phyloP scores from a whole-genome alignment of 441 rosid species.

The Arabidopsis hybrid region DNA sequence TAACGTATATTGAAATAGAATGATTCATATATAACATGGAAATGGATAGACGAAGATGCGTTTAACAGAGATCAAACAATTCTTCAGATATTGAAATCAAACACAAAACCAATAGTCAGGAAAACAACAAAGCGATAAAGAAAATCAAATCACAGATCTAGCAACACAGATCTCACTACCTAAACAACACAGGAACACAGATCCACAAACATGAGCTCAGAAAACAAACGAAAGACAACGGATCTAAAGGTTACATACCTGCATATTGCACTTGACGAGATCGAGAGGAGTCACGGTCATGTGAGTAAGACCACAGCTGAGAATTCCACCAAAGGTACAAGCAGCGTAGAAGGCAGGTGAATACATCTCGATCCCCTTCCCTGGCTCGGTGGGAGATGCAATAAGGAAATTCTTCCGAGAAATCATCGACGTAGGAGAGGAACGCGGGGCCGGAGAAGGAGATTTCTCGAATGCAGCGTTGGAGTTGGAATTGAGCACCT shows the following conservation, averaged over 20 bases:
- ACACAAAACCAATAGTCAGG: constrained; percentile 1
- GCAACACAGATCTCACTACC: constrained; percentile 40
- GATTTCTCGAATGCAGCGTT: constrained; percentile 42
- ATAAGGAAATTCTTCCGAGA: constrained; percentile 56
- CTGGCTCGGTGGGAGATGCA: constrained; percentile 78
- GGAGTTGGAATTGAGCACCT: constrained; percentile 45
- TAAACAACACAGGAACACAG: constrained; percentile 3
- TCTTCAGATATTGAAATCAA: constrained; percentile 3
- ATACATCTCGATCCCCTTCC: constrained; percentile 85
- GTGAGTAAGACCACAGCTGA: constrained; percentile 98
- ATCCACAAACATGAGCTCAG: constrained; percentile 1
- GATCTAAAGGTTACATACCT: constrained; percentile 56
- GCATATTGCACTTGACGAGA: constrained; percentile 99
- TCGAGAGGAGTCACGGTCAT: constrained; percentile 97
- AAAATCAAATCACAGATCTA: constrained; percentile 7
- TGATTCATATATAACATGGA: background rate
- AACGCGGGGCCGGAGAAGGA: constrained; percentile 39
- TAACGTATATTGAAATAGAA: background rate
- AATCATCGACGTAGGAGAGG: constrained; percentile 39
- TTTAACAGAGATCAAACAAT: background rate
- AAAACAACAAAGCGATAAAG: background rate
- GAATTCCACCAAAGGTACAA: constrained; percentile 88
- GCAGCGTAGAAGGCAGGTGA: constrained; percentile 96
- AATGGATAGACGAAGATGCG: background rate
- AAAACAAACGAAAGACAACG: constrained; percentile 16